Base-by-base conservation (phyloP, 2,329 filamentous ascomycete genomes). In the Fusarium oligoseptatum region DNA sequence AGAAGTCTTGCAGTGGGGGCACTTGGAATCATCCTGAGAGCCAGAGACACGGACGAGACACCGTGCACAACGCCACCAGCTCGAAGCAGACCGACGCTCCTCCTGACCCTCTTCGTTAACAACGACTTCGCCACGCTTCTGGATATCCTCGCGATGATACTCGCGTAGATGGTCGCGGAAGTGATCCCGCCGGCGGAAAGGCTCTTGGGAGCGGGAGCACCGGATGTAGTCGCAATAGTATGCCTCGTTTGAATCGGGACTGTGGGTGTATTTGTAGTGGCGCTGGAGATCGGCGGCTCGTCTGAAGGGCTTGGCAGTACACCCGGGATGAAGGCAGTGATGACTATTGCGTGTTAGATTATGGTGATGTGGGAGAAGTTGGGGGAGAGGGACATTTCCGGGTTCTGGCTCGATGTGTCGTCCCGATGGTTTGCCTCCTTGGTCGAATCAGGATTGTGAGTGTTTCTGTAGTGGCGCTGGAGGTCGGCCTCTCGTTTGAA, bases 161-260 rank as follows among this genome's bases (percentile, higher is more conserved):
- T 88, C 85, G 36, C 89, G 85, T 32, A 89, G 84, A 76, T 91
- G 89, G 65, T 90, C 88, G 39, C 89, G 84, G 77, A 86, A 89
- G 80, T 91, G 89, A 70, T 91, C 89, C 32, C 86, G 85, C 27
- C 89, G 85, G 73, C 84, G 83, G 76, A 91, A 90, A 2, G 88
- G 85, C 3, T 84, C 80, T 7, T 78, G 77, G 34, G 80, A 81
- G 9, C 89, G 85, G 22, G 79, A 68, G 77, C 89, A 90, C 56
- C 79, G 82, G 24, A 81, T 79, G 74, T 89, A 89, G 82, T 90
- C 88, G 80, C 89, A 91, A n/a, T 77, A 80, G 75, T 83, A 88
- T n/a, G 82, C 81, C 72, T 87, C 87, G 58, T 84, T 75, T 17
- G 81, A 80, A 2, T 82, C 81, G 0, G 82, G 81, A 11, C 80